These are phyloP conservation scores for Rhinocladiella similis DNA, from an alignment of 2,329 filamentous ascomycete species.

Conservation along the genomic window DNA sequence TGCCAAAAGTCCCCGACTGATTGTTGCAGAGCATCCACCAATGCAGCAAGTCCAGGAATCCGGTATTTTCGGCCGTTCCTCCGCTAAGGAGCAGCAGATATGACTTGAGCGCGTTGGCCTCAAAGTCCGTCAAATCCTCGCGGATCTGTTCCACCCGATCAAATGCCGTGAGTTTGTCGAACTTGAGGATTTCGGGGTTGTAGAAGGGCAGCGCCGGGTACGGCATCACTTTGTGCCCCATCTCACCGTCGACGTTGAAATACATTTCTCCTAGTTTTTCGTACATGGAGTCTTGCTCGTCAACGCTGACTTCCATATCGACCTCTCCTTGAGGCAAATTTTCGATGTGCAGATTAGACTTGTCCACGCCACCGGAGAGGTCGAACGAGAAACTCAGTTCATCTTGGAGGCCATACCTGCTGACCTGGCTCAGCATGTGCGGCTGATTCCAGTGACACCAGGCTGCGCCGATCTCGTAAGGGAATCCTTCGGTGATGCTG, in stretches of 20 bases:
- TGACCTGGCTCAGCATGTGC: slow-evolving; percentile 47
- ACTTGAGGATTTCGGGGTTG: slow-evolving; percentile 35
- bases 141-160: slow-evolving; percentile 45
- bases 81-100: slow-evolving; percentile 47
- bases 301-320: not conserved
- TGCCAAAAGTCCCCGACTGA: slow-evolving; percentile 40
- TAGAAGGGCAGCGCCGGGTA: slow-evolving; percentile 41
- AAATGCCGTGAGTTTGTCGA: slow-evolving; percentile 41
- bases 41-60: slow-evolving; percentile 50
- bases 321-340: not conserved
- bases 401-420: slow-evolving; percentile 45
- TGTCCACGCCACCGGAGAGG: not conserved
- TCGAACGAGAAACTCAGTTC: slow-evolving; percentile 42
- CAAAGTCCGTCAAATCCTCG: slow-evolving; percentile 39
- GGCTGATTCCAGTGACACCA: slow-evolving; percentile 50
- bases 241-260: slow-evolving; percentile 35
- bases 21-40: slow-evolving; percentile 49
- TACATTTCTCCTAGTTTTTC: slow-evolving; percentile 31
- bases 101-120: slow-evolving; percentile 40
- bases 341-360: not conserved
- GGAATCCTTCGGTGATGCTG: slow-evolving; percentile 43
- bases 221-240: slow-evolving; percentile 37
- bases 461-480: slow-evolving; percentile 52
- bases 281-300: not conserved
- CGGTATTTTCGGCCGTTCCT: slow-evolving; percentile 43